Evolutionary conservation across 2,329 filamentous ascomycete genomes (phyloP), one percentile per base, ranked within the genome.

Genomic region (Claviceps humidiphila): DNA sequence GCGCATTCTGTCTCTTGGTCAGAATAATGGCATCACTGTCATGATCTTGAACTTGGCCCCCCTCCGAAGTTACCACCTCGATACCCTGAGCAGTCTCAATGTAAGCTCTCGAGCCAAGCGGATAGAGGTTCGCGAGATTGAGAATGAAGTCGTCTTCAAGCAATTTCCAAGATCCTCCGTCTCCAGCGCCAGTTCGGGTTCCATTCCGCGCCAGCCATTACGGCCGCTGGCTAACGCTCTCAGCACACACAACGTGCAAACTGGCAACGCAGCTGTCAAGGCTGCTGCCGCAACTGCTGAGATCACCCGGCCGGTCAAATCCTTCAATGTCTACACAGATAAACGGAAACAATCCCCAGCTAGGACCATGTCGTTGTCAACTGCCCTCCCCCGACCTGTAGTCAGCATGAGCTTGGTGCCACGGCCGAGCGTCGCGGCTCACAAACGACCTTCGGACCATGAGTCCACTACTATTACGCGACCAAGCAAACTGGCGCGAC

Each of bases 21-120:
- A 96, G 70, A 96, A 97, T 70, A 89, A 95, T 58, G 91, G 93
- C 49, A 81, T 95, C 58, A 96, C 90, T 0, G 80, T 97, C 63
- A 97, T 97, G 93, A 93, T 97, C 54, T 75, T 97, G 40, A 97
- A 97, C 63, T 78, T 97, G 2, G 88, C 91, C 0, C 90, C 93
- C 0, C 77, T 94, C n/a, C 82, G 87, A 56, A 89, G 87, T 59
- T 97, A 95, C 64, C 91, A 97, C 63, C 77, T 95, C 41, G 91
- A 97, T 65, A 96, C 91, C 0, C 75, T 96, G 5, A 95, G 88
- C 68, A 95, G 90, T 56, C 73, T 97, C 51, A 96, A 95, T 63
- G 93, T 97, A 62, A 93, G 90, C 62, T 96, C 93, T 50, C 80
- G 91, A 11, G 94, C 91, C 24, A 96, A 96, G 74, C 89, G 94